A percentile compares a stretch with the other conserved stretches of the same genome.
Conservation (phyloP, 1,284 basidiomycete species). For the Golubevia pallescens region DNA sequence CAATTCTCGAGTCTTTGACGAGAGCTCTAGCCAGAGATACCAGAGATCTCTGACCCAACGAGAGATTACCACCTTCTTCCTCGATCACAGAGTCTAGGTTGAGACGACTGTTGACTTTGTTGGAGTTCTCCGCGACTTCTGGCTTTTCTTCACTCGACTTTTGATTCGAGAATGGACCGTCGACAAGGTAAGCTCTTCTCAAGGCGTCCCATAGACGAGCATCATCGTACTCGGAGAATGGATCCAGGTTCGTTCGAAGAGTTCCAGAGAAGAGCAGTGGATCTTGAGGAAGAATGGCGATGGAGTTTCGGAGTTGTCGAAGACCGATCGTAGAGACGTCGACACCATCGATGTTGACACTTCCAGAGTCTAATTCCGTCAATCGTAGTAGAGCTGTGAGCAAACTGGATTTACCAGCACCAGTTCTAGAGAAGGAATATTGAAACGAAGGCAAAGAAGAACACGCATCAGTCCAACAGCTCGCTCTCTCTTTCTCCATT, state of each 20-base stretch:
- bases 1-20: conserved; percentile 32
- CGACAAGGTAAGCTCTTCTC: conserved; percentile 50
- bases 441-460: too few relatives aligned
- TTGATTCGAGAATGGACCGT: conserved; percentile 27
- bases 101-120: conserved; percentile 23
- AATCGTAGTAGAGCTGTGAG: conserved; percentile 53
- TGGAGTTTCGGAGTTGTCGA: conserved; percentile 44
- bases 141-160: conserved; percentile 25
- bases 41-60: conserved; percentile 63
- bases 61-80: conserved; percentile 61
- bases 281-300: conserved; percentile 60
- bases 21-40: conserved; percentile 63
- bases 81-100: conserved; percentile 58
- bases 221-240: conserved; percentile 62
- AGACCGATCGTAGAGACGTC: conserved; percentile 54
- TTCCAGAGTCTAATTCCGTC: conserved; percentile 48
- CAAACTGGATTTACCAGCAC: conserved; percentile 59
- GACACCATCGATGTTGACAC: conserved; percentile 53
- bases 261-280: conserved; percentile 64
- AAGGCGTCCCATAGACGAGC: conserved; percentile 60
- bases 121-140: conserved; percentile 14
- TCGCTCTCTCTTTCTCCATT: too few relatives aligned
- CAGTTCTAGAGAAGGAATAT: conserved; percentile 38
- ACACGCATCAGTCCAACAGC: too few relatives aligned
- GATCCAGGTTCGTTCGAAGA: conserved; percentile 65